Base-by-base conservation (phyloP, 2,329 filamentous ascomycete species). In the Phialophora macrospora region DNA sequence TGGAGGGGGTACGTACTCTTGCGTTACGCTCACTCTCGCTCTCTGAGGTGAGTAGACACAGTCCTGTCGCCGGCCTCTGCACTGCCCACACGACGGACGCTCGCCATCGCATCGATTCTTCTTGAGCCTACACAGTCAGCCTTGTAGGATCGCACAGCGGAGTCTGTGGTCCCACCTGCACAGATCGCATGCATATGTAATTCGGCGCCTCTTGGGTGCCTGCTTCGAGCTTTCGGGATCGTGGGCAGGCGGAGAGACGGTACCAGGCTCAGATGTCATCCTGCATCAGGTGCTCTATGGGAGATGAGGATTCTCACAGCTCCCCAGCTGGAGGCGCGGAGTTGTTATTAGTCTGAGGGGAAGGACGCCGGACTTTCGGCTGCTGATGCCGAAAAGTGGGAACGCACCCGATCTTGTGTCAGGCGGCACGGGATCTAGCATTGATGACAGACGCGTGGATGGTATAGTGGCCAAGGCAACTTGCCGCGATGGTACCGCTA, bases 71-170 rank as follows among this genome's bases (percentile, higher is more conserved):
- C 55, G 55, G 7, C 48, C 22, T 20, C 55, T 32, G 44, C 55
- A 58, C 44, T 58, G 55, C 12, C 28, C 17, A 44, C 55, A 58
- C 11, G 55, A 58, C 55, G 55, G 55, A 5, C 55, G 55, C 22
- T 58, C 55, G 55, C 55, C 55, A 46, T 58, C 55, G 8, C 55
- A 58, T 58, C 55, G 48, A 48, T 58, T 58, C 55, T 58, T 58
- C 55, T 58, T 58, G 34, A 58, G 22, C 20, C 55, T 58, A 24
- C 12, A 17, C 11, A 20, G 55, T 58, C 55, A 58, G 55, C 44
- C 38, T 14, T 24, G 26, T 32, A 24, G n/a, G 26, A 34, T 46
- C 55, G 26, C 55, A 58, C 4, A 22, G 55, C 48, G 55, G 55
- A 58, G 55, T 58, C 24, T 20, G 38, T 26, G 44, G 55, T 58